These are phyloP conservation scores for Pseudozyma thailandica DNA, from an alignment of 1,284 basidiomycete species.

Conservation along the genomic window DNA sequence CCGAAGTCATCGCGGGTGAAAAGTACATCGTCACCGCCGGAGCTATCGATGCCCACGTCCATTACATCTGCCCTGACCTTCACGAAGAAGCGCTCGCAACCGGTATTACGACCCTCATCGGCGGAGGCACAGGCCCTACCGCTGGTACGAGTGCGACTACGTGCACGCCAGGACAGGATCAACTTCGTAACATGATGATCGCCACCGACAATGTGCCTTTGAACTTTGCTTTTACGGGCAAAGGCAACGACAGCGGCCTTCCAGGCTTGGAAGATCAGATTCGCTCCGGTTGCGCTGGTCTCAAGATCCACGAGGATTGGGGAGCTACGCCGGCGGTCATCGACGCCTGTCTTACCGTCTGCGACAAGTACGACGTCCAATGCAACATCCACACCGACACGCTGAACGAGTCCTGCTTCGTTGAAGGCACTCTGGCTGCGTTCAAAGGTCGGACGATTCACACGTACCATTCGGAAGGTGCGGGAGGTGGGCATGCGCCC, in stretches of 20 bases:
- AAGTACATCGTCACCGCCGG: constrained; percentile 93
- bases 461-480: constrained; percentile 72
- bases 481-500: constrained; percentile 88
- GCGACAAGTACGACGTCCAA: constrained; percentile 94
- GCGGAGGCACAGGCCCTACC: constrained; percentile 84
- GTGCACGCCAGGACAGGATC: constrained; percentile 77
- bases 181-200: constrained; percentile 62
- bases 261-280: constrained; percentile 82
- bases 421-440: constrained; percentile 90
- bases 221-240: constrained; percentile 84
- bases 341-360: constrained; percentile 79
- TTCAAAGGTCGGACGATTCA: constrained; percentile 93
- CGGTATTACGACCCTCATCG: constrained; percentile 70
- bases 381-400: constrained; percentile 98
- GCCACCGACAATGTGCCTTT: constrained; percentile 86
- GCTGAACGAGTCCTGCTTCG: constrained; percentile 75
- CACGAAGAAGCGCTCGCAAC: constrained; percentile 73
- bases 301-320: constrained; percentile 99
- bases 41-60: constrained; percentile 83
- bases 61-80: constrained; percentile 93
- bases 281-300: constrained; percentile 84
- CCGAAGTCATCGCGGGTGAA: constrained; percentile 86
- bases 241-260: constrained; percentile 86
- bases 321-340: constrained; percentile 90
- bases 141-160: constrained; percentile 93